These are phyloP conservation scores for Acacia confusa DNA, from an alignment of 306 rosid genomes.

Conservation along the genomic window DNA sequence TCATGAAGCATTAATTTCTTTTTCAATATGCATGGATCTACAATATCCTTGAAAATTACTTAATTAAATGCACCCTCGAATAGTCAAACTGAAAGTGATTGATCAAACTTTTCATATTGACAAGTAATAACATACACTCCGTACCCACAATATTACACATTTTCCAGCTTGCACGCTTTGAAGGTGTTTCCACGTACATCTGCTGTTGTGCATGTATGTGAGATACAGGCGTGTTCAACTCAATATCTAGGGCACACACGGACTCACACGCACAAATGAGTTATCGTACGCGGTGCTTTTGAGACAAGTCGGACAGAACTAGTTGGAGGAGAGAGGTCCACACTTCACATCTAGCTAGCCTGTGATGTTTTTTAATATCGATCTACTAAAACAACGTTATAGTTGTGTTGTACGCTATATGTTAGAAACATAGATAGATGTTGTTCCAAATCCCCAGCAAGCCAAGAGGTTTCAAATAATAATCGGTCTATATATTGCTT, in stretches of 20 bases:
- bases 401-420: background rate
- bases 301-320: slow-evolving; percentile 57
- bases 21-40: too few species aligned
- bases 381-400: background rate
- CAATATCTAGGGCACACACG: slow-evolving; percentile 16
- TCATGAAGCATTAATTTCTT: too few species aligned
- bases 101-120: slow-evolving; percentile 36
- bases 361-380: slow-evolving; percentile 35
- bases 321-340: slow-evolving; percentile 55
- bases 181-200: background rate
- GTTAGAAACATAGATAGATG: slow-evolving; percentile 6
- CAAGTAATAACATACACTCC: slow-evolving; percentile 19
- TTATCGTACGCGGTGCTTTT: background rate
- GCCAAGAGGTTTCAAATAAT: slow-evolving; percentile 27
- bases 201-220: slow-evolving; percentile 26
- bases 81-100: slow-evolving; percentile 55
- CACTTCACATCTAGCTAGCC: slow-evolving; percentile 49
- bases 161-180: slow-evolving; percentile 28
- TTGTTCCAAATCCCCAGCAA: slow-evolving; percentile 18
- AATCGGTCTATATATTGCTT: background rate
- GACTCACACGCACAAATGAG: background rate
- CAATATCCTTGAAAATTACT: background rate
- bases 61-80: background rate
- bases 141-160: background rate
- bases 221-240: slow-evolving; percentile 31